Base-by-base conservation (phyloP, 371 early-diverging fungal genomes). In the Mucor mucedo region DNA sequence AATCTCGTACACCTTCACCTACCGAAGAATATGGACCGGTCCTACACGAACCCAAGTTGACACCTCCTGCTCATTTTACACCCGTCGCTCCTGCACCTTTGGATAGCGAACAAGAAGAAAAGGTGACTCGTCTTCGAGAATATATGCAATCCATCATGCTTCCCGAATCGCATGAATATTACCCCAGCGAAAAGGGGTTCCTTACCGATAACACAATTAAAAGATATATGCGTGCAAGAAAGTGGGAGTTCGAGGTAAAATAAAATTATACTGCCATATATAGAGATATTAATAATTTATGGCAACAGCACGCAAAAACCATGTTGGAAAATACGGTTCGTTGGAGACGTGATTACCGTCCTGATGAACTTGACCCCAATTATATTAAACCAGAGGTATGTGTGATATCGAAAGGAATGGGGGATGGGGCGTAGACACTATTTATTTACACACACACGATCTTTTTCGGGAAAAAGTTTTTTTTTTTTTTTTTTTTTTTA, bases 301-400 rank as follows among this genome's bases (percentile, higher is more conserved):
- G 47, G 21, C 21, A 13, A 44, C 65, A 80, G 80, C 70, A 76
- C 42, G 84, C 94, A 30, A 78, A 80, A 29, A 79, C 71, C 40
- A 83, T 91, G 58, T 70, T 96, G 28, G 83, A 84, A 58, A 82
- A 77, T 35, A 89, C 94, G 0, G 71, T 96, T 10, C 69, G 73
- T 53, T 96, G 97, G 97, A 84, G 90, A 45, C 81, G 82, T 60
- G 83, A 70, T 42, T 94, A 89, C 76, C 77, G 85, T 5, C 95
- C 95, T 4, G 81, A 88, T 48, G 71, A 83, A 4, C 88, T 94
- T 30, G 86, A 89, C 27, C 84, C 91, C 7, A 87, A 86, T 2
- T 86, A 87, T 44, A 86, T 96, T 60, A 84, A 82, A 57, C 72
- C 75, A 28, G 97, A 96, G 84, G 88, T 86, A 75, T 49, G 35